Base-by-base conservation (phyloP, 306 rosid genomes). In the Castanea mollissima region DNA sequence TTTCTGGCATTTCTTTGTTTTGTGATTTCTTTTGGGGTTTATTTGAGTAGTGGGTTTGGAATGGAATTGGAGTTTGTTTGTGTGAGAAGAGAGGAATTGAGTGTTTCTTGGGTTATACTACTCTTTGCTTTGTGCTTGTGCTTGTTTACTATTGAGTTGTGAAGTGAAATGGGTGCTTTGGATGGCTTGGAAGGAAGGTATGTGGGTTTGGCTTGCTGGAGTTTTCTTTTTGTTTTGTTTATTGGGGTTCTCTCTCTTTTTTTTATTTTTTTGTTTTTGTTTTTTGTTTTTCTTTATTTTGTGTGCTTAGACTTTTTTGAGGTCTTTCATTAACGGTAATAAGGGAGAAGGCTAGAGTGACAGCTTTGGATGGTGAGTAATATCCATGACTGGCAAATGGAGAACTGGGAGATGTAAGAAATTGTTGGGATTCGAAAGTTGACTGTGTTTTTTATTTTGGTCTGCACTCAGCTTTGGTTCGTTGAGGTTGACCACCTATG, bases 181-280 rank as follows among this genome's bases (percentile, higher is more conserved):
- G 81, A 78, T 85, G 88, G 55, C 91, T 87, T 88, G 77, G 76
- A 88, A 88, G 92, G 86, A 88, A 88, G 92, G 94, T 13, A 82
- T 73, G 63, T 35, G 77, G 72, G 82, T 67, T 73, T 71, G 65
- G 71, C 55, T 57, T 41, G 63, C 77, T 57, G 79, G 71, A 55
- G 60, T 32, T 68, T 82, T 70, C 41, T 13, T 59, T 60, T 65
- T n/a, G 16, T 51, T 49, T 49, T 72, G 46, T 58, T 52, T 15
- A 18, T 32, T 71, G 49, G 1, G 1, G 41, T 74, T 32, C 19
- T 4, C 21, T 60, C 25, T 29, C 18, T 18, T 4, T 34, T 34
- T 49, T 52, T 20, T 34, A 57, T 25, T 27, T 74, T 13, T 2
- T 20, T 2, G 20, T 29, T 32, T 10, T 16, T 18, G 23, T 18